A percentile compares a stretch with the other conserved stretches of the same genome.
Conservation (phyloP, 2,329 filamentous ascomycete genomes). For the Aschersonia sp. region DNA sequence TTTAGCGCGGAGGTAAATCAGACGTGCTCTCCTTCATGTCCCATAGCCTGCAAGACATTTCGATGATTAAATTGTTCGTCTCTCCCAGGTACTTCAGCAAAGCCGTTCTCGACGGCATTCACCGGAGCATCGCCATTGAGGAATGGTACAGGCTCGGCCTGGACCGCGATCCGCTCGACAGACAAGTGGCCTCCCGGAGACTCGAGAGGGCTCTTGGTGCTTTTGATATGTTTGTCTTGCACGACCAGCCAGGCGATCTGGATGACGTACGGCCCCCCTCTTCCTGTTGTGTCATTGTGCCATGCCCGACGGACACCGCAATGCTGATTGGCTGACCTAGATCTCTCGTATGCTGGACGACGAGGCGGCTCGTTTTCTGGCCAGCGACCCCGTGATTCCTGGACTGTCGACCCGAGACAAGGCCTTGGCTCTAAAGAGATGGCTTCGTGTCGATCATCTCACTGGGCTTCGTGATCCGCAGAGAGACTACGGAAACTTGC, state of each 20-base stretch:
- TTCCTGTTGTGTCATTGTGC: not conserved
- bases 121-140: slow-evolving; percentile 64
- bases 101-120: slow-evolving; percentile 62
- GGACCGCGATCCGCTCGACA: slow-evolving; percentile 7
- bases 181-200: slow-evolving; percentile 23
- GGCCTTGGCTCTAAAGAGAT: slow-evolving; percentile 53
- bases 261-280: slow-evolving; percentile 40
- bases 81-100: slow-evolving; percentile 55
- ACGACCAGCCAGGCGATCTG: slow-evolving; percentile 58
- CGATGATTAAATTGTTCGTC: slow-evolving; percentile 4
- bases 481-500: slow-evolving; percentile 59
- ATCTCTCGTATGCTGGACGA: slow-evolving; percentile 50
- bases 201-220: slow-evolving; percentile 66
- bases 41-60: not conserved
- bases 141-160: slow-evolving; percentile 47
- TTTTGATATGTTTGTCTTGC: slow-evolving; percentile 81
- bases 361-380: slow-evolving; percentile 42
- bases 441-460: slow-evolving; percentile 54
- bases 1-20: slow-evolving; percentile 51
- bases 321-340: slow-evolving; percentile 20
- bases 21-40: not conserved
- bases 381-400: slow-evolving; percentile 35
- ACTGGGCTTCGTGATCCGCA: slow-evolving; percentile 54
- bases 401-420: slow-evolving; percentile 48
- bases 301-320: not conserved